Conservation (phyloP, 1,284 basidiomycete species). For the Entoloma clypeatum region DNA sequence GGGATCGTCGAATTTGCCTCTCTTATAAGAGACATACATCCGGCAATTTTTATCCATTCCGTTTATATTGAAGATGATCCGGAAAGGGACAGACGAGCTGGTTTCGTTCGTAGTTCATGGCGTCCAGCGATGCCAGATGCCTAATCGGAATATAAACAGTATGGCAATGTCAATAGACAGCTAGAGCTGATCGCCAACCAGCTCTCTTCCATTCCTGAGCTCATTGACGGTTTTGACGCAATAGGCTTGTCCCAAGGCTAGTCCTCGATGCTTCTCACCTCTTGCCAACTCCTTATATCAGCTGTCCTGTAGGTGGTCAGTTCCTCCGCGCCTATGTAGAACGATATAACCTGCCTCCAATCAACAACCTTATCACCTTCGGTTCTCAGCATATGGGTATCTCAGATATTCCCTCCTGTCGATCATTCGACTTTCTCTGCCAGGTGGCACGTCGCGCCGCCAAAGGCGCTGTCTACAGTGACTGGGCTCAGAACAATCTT, state of each 20-base stretch:
- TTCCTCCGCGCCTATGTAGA: constrained; percentile 91
- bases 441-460: constrained; percentile 71
- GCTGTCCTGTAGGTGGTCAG: constrained; percentile 57
- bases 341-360: constrained; percentile 72
- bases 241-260: constrained; percentile 92
- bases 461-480: constrained; percentile 73
- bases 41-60: constrained; percentile 84
- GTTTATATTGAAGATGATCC: constrained; percentile 68
- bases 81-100: constrained; percentile 73
- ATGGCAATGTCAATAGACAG: constrained; percentile 78
- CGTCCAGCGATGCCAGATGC: not conserved
- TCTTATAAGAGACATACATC: constrained; percentile 67
- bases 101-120: constrained; percentile 57
- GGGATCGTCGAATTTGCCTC: constrained; percentile 70
- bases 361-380: constrained; percentile 88
- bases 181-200: constrained; percentile 65
- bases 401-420: constrained; percentile 75
- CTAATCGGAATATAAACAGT: constrained; percentile 41
- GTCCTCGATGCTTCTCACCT: constrained; percentile 1
- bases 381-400: constrained; percentile 85
- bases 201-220: constrained; percentile 64
- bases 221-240: constrained; percentile 79
- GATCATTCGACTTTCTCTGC: constrained; percentile 71
- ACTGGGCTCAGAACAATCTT: constrained; percentile 80
- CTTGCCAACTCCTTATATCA: not conserved